phyloP scores from a whole-genome alignment of 257 asterid genomes.

The Datura wrightii region DNA sequence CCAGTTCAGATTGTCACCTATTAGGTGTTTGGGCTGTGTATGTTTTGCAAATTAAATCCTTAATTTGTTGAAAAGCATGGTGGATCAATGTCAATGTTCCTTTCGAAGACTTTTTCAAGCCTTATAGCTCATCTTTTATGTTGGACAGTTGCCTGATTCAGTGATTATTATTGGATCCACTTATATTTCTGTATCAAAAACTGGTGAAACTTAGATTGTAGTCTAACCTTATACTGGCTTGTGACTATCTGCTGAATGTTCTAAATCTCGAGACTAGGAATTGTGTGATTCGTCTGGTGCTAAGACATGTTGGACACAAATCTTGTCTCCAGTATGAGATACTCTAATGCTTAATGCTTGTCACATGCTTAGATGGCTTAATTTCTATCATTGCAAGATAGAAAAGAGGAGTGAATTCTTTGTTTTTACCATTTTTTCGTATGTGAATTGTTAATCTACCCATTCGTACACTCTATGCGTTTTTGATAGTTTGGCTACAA shows the following conservation, averaged over 20 bases:
- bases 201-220: not conserved
- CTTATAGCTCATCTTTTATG: not conserved
- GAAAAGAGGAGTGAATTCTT: not conserved
- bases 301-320: not conserved
- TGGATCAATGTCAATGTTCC: not conserved
- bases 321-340: not conserved
- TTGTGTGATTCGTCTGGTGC: not conserved
- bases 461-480: not conserved
- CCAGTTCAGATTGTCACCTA: not conserved
- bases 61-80: not conserved
- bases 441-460: not conserved
- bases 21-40: not conserved
- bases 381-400: not conserved
- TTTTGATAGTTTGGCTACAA: not conserved
- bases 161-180: constrained; percentile 9
- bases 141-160: not conserved
- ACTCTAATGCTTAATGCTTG: not conserved
- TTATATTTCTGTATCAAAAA: not conserved
- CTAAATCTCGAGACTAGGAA: not conserved
- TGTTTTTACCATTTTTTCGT: not conserved
- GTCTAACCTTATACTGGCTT: not conserved
- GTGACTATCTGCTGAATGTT: not conserved
- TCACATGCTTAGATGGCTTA: not conserved
- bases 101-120: not conserved
- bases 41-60: not conserved